phyloP scores from a whole-genome alignment of 2,329 filamentous ascomycete species.

The Ophiostoma pallidulum region DNA sequence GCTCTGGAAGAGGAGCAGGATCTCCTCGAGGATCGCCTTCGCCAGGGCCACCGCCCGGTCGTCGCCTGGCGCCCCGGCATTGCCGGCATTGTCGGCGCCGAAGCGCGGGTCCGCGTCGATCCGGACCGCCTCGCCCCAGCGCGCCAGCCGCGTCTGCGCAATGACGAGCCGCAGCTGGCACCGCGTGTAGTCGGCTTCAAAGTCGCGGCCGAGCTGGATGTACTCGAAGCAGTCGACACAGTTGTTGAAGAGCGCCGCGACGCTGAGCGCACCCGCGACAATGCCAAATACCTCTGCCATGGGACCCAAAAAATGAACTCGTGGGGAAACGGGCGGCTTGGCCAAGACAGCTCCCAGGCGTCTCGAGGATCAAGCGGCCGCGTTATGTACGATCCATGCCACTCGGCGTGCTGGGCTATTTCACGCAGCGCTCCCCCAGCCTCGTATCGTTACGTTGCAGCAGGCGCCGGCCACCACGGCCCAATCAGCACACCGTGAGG shows the following conservation, averaged over 20 bases:
- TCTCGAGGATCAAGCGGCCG: too few species aligned
- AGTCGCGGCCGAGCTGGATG: conserved; percentile 28
- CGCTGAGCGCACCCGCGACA: conserved; percentile 23
- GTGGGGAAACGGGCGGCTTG: too few species aligned
- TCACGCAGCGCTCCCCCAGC: too few species aligned
- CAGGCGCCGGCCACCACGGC: too few species aligned
- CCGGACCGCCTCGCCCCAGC: conserved; percentile 27
- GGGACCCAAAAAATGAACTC: too few species aligned
- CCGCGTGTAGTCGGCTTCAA: conserved; percentile 24
- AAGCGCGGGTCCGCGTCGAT: conserved; percentile 17
- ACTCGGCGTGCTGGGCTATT: too few species aligned
- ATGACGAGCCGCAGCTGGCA: conserved; percentile 26
- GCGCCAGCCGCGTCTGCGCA: conserved; percentile 23
- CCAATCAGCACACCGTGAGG: too few species aligned
- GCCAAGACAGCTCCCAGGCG: too few species aligned
- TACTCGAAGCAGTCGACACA: conserved; percentile 32
- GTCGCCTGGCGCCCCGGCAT: conserved; percentile 11
- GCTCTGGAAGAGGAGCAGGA: conserved; percentile 20
- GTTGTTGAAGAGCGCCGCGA: conserved; percentile 28
- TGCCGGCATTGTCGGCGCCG: conserved; percentile 12
- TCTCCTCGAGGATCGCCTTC: conserved; percentile 20
- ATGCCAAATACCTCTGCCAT: conserved; percentile 20
- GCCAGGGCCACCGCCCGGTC: too few species aligned
- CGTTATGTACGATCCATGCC: too few species aligned
- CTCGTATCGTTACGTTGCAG: too few species aligned